Percentiles rank a stretch among this genome's conserved stretches.
Conservation (phyloP, 805 yeast species). For the Saturnispora silvae region DNA sequence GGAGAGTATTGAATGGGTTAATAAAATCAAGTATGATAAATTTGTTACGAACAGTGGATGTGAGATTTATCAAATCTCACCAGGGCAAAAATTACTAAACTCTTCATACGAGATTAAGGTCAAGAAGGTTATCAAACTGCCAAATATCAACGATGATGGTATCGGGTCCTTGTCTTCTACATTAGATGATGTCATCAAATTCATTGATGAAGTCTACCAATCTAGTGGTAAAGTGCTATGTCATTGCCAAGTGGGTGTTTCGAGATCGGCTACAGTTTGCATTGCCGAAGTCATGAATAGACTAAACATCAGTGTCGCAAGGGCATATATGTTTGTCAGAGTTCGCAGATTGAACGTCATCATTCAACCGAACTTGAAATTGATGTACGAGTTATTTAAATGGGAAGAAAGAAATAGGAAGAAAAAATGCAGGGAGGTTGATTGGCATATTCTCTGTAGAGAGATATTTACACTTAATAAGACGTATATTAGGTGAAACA, state of each 20-base stretch:
- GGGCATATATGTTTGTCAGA: constrained; percentile 81
- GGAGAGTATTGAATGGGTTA: constrained; percentile 60
- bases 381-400: constrained; percentile 82
- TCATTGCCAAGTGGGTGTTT: constrained; percentile 94
- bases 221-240: constrained; percentile 50
- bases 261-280: constrained; percentile 89
- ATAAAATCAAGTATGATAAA: constrained; percentile 13
- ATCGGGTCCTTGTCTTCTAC: constrained; percentile 61
- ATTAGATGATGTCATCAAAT: constrained; percentile 53
- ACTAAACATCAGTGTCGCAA: constrained; percentile 50
- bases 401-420: constrained; percentile 39
- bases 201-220: constrained; percentile 45
- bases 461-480: constrained; percentile 71
- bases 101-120: constrained; percentile 24
- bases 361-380: constrained; percentile 85
- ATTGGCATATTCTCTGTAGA: constrained; percentile 81
- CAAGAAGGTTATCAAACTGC: constrained; percentile 47
- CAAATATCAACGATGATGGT: constrained; percentile 83
- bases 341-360: constrained; percentile 84
- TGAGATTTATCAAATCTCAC: constrained; percentile 19
- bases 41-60: constrained; percentile 19
- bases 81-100: constrained; percentile 12
- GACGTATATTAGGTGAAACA: constrained; percentile 36
- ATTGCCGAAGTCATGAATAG: constrained; percentile 91
- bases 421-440: constrained; percentile 49